Conservation (phyloP, 352 stramenopile species). For the Pythium aristosporum region DNA sequence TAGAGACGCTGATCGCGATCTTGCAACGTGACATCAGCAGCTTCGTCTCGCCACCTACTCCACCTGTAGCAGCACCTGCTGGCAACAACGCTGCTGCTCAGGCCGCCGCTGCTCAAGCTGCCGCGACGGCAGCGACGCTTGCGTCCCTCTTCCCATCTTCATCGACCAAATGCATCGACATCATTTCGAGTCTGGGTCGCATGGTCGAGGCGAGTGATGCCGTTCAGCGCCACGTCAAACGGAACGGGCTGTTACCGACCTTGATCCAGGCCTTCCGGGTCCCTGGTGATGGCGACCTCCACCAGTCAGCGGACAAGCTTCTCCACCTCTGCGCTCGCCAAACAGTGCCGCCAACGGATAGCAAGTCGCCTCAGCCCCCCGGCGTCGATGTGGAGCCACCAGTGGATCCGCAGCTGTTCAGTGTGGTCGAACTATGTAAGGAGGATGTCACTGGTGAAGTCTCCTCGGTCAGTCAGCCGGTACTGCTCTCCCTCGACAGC, state of each 20-base stretch:
- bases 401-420: slow-evolving; percentile 32
- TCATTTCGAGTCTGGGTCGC: slow-evolving; percentile 50
- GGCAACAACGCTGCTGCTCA: slow-evolving; percentile 17
- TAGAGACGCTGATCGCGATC: slow-evolving; percentile 40
- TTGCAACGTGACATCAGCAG: slow-evolving; percentile 40
- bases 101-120: slow-evolving; percentile 25
- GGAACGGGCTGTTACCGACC: slow-evolving; percentile 34
- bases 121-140: slow-evolving; percentile 24
- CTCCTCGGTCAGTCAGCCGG: slow-evolving; percentile 18
- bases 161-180: slow-evolving; percentile 26
- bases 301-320: slow-evolving; percentile 62
- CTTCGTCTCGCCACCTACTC: slow-evolving; percentile 15
- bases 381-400: not conserved
- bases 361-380: not conserved
- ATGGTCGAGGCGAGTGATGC: slow-evolving; percentile 42
- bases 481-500: slow-evolving; percentile 35
- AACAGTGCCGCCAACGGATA: not conserved
- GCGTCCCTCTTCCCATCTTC: slow-evolving; percentile 34
- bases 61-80: slow-evolving; percentile 4
- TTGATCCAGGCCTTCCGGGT: slow-evolving; percentile 49
- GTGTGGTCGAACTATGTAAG: not conserved
- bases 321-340: slow-evolving; percentile 41
- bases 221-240: slow-evolving; percentile 41
- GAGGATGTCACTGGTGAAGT: not conserved
- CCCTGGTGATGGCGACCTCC: slow-evolving; percentile 27